Base-by-base conservation (phyloP, 805 yeast species). In the Vanderwaltozyma polyspora region DNA sequence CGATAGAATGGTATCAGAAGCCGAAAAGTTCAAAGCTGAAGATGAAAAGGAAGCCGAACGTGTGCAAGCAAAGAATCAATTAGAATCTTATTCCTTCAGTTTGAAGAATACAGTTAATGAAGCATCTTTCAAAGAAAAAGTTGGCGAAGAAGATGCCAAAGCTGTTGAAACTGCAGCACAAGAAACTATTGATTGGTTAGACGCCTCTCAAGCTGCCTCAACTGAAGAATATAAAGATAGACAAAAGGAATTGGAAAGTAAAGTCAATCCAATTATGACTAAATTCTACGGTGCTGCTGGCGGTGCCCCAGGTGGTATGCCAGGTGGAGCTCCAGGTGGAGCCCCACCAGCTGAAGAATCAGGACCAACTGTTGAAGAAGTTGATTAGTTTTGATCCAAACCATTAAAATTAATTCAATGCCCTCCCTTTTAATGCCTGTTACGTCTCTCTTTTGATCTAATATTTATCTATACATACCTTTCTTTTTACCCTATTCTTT, bases 11-110 rank as follows among this genome's bases (percentile, higher is more conserved):
- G n/a, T 89, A 45, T 68, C 83, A 46, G 96, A 89, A 66, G 97
- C 96, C 55, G 96, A 89, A 72, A 87, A 86, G 72, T 87, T 68
- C 77, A 86, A 83, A 74, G 95, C 83, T 51, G 94, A 87, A 66
- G 95, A 87, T 66, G 96, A 86, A 66, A 74, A 76, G 70, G 95
- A 87, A 74, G 83, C 95, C 58, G 63, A 76, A 48, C 85, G 97
- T 72, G 78, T 87, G 52, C 84, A 74, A 59, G 85, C 93, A 64
- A 86, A 85, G 85, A 89, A 87, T 69, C 87, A 79, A 55, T 76
- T 89, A 60, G 96, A 87, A 74, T 83, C 95, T 28, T 89, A 85
- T 65, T 82, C 95, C 48, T 87, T 84, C 78, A 80, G 91, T 34
- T 74, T 87, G 63, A 87, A 86, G 80, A 79, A 76, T 66, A 71